Evolutionary conservation across 768 basidiomycete species (phyloP), one percentile per base, ranked within the genome.

Genomic region (Tylopilus felleus): DNA sequence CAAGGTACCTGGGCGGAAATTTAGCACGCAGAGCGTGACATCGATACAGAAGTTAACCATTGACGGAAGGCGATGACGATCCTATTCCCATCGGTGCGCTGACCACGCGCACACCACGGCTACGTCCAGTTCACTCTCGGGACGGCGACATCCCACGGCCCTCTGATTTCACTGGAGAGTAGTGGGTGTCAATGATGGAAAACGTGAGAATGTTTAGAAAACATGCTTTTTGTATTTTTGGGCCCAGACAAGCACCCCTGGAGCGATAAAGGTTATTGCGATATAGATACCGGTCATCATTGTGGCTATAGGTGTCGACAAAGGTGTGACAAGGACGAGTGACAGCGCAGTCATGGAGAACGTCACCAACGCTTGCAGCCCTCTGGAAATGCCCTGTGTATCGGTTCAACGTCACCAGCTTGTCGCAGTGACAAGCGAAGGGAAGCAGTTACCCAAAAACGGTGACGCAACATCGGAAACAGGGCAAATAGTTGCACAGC

Each of bases 71-170:
- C 39, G 27, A 42, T 59, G 67, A 60, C 60, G 59, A 65, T 70
- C 65, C 52, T 49, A 48, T 61, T 63, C 60, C 58, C 67, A 60
- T 65, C 61, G 51, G 57, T 61, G 53, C 48, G 52, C 49, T 52
- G 52, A 47, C 63, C 69, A 69, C 65, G 65, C 61, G 47, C 38
- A 47, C 43, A 46, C n/a, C 52, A 53, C 36, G 46, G 54, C 53
- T 58, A 66, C 55, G 55, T 60, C 64, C 70, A 81, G 65, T 82
- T 81, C 43, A 85, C 73, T 71, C 81, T 83, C 33, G 91, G 91
- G 60, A 85, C 80, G 27, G 91, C 91, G 25, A 89, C 88, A 68
- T 94, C 92, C 92, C 92, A 94, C 57, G 90, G 88, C 9, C 92
- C 92, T 56, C 88, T 81, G 68, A 94, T 86, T 73, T 92, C 90